A percentile compares a stretch with the other conserved stretches of the same genome.
phyloP scores from a whole-genome alignment of 495 filamentous ascomycete species.

The Neurospora cerealis region DNA sequence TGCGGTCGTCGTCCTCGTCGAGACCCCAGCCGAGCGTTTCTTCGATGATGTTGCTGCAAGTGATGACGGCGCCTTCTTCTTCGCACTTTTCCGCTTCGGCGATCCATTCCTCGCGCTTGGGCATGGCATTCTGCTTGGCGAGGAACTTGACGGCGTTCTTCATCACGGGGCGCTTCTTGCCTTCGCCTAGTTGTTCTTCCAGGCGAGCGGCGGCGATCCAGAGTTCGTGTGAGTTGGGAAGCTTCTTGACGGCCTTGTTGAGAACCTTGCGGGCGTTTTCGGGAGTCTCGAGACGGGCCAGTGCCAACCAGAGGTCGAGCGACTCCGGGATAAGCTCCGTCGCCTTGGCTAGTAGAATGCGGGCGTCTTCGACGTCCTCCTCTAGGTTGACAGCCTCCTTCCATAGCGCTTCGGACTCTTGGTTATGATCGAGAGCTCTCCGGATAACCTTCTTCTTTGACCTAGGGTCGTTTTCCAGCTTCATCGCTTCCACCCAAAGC shows the following conservation, averaged over 20 bases:
- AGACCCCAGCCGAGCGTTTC: slow-evolving; percentile 90
- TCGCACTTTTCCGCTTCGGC: slow-evolving; percentile 90
- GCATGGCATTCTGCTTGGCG: slow-evolving; percentile 85
- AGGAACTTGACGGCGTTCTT: slow-evolving; percentile 86
- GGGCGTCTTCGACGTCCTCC: slow-evolving; percentile 76
- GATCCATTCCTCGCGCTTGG: slow-evolving; percentile 96
- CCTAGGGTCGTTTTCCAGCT: slow-evolving; percentile 66
- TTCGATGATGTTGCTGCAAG: slow-evolving; percentile 76
- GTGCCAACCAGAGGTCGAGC: slow-evolving; percentile 87
- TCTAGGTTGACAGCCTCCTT: slow-evolving; percentile 96
- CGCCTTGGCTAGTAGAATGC: slow-evolving; percentile 80
- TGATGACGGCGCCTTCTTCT: slow-evolving; percentile 77
- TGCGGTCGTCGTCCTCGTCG: slow-evolving; percentile 94
- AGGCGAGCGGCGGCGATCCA: slow-evolving; percentile 93
- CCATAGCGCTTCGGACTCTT: slow-evolving; percentile 88
- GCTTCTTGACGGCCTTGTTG: slow-evolving; percentile 88
- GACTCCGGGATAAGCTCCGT: slow-evolving; percentile 88
- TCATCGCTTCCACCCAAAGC: slow-evolving; percentile 93
- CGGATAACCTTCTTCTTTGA: slow-evolving; percentile 85
- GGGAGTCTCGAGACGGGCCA: slow-evolving; percentile 78
- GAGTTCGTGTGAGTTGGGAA: slow-evolving; percentile 83
- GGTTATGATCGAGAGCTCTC: slow-evolving; percentile 80
- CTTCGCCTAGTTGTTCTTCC: slow-evolving; percentile 76
- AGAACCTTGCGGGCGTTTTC: slow-evolving; percentile 89
- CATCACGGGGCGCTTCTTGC: slow-evolving; percentile 77